These are phyloP conservation scores for Globisporangium spiculum DNA, from an alignment of 352 stramenopile genomes.

Conservation along the genomic window DNA sequence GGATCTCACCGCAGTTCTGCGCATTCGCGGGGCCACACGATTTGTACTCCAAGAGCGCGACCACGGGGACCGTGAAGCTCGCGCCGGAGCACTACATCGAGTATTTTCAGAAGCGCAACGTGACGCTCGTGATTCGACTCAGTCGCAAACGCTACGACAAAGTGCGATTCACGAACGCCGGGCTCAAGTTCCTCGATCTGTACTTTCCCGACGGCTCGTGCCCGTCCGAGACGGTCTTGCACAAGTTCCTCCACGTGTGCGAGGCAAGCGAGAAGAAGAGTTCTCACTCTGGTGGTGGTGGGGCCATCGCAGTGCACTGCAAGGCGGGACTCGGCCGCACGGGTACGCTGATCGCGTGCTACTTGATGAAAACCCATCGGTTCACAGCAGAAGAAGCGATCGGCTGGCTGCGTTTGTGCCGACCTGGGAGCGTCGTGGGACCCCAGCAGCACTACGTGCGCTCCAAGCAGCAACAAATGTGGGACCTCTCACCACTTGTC, in stretches of 20 bases:
- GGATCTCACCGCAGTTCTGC: slow-evolving; percentile 27
- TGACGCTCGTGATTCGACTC: slow-evolving; percentile 77
- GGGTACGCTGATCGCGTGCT: slow-evolving; percentile 92
- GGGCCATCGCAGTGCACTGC: slow-evolving; percentile 94
- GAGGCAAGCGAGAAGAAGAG: slow-evolving; percentile 25
- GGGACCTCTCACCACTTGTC: background rate
- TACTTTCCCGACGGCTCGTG: slow-evolving; percentile 93
- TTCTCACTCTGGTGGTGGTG: slow-evolving; percentile 3
- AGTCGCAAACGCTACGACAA: slow-evolving; percentile 95
- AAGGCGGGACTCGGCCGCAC: slow-evolving; percentile 94
- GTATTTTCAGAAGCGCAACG: slow-evolving; percentile 22
- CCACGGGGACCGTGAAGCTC: slow-evolving; percentile 31
- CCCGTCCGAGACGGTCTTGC: slow-evolving; percentile 73
- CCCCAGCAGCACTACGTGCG: slow-evolving; percentile 93
- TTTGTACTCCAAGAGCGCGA: slow-evolving; percentile 23
- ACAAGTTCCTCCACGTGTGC: slow-evolving; percentile 65
- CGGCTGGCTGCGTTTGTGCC: slow-evolving; percentile 90
- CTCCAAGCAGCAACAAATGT: slow-evolving; percentile 44
- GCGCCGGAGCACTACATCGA: slow-evolving; percentile 31
- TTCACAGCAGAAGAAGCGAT: slow-evolving; percentile 92
- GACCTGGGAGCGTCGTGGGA: slow-evolving; percentile 91
- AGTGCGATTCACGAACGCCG: slow-evolving; percentile 64
- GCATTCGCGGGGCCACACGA: slow-evolving; percentile 30
- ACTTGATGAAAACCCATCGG: slow-evolving; percentile 93
- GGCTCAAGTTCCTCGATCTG: slow-evolving; percentile 87